Conservation (phyloP, 768 basidiomycete species). For the Hericium erinaceus region DNA sequence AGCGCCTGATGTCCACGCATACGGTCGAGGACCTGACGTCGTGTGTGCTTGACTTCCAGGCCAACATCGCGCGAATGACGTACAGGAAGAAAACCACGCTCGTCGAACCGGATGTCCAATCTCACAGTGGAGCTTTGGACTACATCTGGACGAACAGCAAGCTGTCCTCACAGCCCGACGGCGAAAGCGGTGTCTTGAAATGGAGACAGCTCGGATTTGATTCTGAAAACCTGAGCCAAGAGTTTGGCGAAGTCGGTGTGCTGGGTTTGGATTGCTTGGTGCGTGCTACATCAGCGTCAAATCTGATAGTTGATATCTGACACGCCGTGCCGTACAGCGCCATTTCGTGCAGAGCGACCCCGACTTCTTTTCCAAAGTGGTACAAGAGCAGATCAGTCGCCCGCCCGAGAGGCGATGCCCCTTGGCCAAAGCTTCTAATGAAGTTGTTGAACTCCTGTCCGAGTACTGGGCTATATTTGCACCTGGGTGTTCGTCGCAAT, state of each 20-base stretch:
- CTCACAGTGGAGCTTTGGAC: slow-evolving; percentile 47
- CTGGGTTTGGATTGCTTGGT: slow-evolving; percentile 80
- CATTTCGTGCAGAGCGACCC: slow-evolving; percentile 60
- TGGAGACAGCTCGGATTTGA: slow-evolving; percentile 78
- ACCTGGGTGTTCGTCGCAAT: slow-evolving; percentile 60
- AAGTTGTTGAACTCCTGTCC: slow-evolving; percentile 74
- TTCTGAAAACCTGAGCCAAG: slow-evolving; percentile 61
- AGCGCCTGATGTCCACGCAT: slow-evolving; percentile 81
- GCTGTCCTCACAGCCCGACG: slow-evolving; percentile 42
- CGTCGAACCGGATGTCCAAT: slow-evolving; percentile 55
- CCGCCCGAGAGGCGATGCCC: slow-evolving; percentile 71
- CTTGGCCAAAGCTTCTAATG: slow-evolving; percentile 74
- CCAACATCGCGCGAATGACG: slow-evolving; percentile 69
- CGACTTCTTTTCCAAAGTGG: slow-evolving; percentile 70
- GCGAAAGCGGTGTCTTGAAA: slow-evolving; percentile 41
- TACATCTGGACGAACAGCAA: slow-evolving; percentile 63
- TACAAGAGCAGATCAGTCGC: slow-evolving; percentile 73
- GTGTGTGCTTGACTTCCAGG: slow-evolving; percentile 81
- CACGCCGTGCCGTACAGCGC: slow-evolving; percentile 30
- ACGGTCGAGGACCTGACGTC: slow-evolving; percentile 76
- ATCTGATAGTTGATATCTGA: neutral
- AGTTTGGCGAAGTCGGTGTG: slow-evolving; percentile 72
- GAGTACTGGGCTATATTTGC: slow-evolving; percentile 83
- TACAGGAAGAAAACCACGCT: slow-evolving; percentile 74
- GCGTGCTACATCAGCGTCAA: slow-evolving; percentile 15